Evolutionary conservation across 306 rosid genomes (phyloP), one percentile per base, ranked within the genome.

Genomic region (Vicia villosa): DNA sequence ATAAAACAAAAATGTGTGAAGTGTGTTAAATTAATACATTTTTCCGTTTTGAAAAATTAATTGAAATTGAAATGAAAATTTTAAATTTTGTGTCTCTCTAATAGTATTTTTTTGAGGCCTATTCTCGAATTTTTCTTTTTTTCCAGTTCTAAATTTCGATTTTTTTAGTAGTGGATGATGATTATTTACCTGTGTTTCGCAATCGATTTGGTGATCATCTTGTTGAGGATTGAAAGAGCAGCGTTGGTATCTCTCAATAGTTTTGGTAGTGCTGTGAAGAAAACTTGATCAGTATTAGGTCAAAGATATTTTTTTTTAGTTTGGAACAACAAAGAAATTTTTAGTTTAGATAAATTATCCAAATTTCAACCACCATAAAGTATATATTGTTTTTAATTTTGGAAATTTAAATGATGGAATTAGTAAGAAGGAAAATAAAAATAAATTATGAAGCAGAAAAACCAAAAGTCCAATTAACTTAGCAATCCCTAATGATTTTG

Each of bases 191-290:
- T 90, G 91, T 24, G 94, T 80, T 82, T 93, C 86, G 16, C 72
- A 74, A 63, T 86, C 86, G 46, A 68, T 40, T 13, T 52, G 46
- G 63, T 46, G 47, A 46, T 78, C 84, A 54, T 86, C 87, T 54
- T 81, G 94, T 54, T 82, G 96, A 54, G 93, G 81, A 78, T 77
- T 71, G 71, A 85, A 81, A 72, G 82, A 79, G 76, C 88, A 81
- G 4, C 91, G 77, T 74, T 90, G 90, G 79, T 93, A 93, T 50
- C 96, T 83, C 66, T 93, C 96, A 64, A 93, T 81, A 49, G 96
- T 88, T 47, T 86, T 81, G 46, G 81, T 20, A 26, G 74, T 74
- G 8, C 96, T 90, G 70, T 73, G 6, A 38, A 65, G 8, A 13
- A 72, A 41, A 51, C 69, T 4, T 55, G 2, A 3, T 52, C 14